Conservation (phyloP, 2,329 filamentous ascomycete species). For the Erysiphe pulchra region DNA sequence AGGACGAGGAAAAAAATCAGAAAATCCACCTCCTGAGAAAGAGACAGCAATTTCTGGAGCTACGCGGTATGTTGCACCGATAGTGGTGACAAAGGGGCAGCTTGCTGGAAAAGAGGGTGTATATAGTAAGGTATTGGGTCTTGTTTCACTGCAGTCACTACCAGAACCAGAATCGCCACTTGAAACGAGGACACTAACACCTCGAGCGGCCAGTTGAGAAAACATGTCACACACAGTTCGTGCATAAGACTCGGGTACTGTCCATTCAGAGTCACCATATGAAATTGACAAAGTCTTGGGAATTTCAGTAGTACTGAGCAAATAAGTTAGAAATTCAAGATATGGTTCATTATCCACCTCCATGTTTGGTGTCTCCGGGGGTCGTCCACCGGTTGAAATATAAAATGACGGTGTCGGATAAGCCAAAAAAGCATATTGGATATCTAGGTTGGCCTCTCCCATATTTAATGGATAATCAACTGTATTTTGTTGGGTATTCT, state of each 20-base stretch:
- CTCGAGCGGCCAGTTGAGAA: slow-evolving; percentile 25
- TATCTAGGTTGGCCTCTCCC: slow-evolving; percentile 32
- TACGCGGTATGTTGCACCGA: slow-evolving; percentile 16
- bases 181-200: slow-evolving; percentile 22
- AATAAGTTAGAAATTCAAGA: slow-evolving; percentile 31
- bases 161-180: slow-evolving; percentile 23
- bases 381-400: slow-evolving; percentile 30
- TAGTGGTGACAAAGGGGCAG: slow-evolving; percentile 25
- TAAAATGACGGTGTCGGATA: slow-evolving; percentile 27
- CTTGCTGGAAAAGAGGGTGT: slow-evolving; percentile 21
- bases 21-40: slow-evolving; percentile 18
- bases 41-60: slow-evolving; percentile 8
- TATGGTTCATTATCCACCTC: slow-evolving; percentile 42
- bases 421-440: slow-evolving; percentile 27
- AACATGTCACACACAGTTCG: slow-evolving; percentile 24
- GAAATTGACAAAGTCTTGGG: slow-evolving; percentile 33
- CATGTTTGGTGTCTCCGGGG: slow-evolving; percentile 20
- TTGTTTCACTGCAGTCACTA: slow-evolving; percentile 5
- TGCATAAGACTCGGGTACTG: slow-evolving; percentile 27
- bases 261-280: slow-evolving; percentile 27
- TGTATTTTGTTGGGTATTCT: slow-evolving; percentile 10
- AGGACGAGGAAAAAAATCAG: slow-evolving; percentile 18
- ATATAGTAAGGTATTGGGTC: slow-evolving; percentile 18
- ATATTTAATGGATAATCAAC: neutral
- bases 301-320: slow-evolving; percentile 24